These are phyloP conservation scores for Vachellia pachyceras DNA, from an alignment of 306 rosid genomes.

Conservation along the genomic window DNA sequence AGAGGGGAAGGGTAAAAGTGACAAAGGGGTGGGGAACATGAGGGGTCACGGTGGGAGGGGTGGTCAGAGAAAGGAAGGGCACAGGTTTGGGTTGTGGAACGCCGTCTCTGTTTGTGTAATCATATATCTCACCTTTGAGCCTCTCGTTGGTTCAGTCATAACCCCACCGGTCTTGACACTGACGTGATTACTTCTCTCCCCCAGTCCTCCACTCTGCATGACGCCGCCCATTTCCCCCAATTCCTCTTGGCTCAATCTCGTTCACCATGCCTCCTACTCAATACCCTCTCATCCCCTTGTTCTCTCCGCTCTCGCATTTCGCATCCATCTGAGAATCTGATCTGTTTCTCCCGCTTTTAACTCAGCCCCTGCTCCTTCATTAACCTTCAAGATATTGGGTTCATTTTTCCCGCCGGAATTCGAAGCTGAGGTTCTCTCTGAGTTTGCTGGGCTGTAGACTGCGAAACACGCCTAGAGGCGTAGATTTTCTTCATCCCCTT, in stretches of 20 bases:
- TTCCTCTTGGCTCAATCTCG: neutral
- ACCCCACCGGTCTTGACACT: neutral
- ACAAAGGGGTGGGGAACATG: neutral
- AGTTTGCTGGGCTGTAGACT: slow-evolving; percentile 1
- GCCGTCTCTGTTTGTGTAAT: slow-evolving; percentile 35
- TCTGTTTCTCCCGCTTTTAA: slow-evolving; percentile 59
- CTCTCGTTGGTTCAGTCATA: neutral
- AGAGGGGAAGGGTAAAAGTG: neutral
- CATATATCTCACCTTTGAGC: slow-evolving; percentile 44
- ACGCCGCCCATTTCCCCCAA: neutral
- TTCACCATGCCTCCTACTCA: neutral
- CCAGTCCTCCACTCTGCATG: neutral
- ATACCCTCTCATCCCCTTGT: slow-evolving; percentile 14
- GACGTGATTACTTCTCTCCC: neutral
- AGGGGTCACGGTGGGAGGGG: neutral
- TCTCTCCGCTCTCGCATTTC: slow-evolving; percentile 25
- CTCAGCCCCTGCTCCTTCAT: slow-evolving; percentile 41
- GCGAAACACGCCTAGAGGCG: neutral
- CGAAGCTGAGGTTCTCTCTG: neutral
- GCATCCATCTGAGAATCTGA: slow-evolving; percentile 42
- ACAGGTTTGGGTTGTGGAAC: slow-evolving; percentile 2
- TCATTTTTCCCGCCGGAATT: slow-evolving; percentile 26
- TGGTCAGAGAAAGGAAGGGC: slow-evolving; percentile 51
- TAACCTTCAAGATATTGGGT: slow-evolving; percentile 34
- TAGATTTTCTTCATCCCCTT: neutral